Conservation (phyloP, 2,329 filamentous ascomycete genomes). For the Aspergillus tanneri region DNA sequence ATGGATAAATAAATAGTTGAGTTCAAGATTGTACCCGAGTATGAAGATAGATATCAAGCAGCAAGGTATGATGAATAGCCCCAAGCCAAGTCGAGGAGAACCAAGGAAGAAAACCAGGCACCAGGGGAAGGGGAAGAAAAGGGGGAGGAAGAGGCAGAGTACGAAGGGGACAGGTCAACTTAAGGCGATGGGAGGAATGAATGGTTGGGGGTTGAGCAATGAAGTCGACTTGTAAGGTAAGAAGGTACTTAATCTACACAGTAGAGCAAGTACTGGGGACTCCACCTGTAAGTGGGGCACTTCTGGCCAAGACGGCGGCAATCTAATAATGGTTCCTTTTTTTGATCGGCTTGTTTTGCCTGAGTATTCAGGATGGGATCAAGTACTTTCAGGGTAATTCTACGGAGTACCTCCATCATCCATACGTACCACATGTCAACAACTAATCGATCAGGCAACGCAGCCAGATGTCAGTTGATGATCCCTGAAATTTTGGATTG, state of each 20-base stretch:
- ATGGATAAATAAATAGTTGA: too few species aligned
- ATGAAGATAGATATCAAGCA: not conserved
- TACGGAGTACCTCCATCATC: too few species aligned
- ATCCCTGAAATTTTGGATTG: conserved; percentile 11
- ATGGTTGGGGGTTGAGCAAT: not conserved
- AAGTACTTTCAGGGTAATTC: too few species aligned
- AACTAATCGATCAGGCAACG: conserved; percentile 17
- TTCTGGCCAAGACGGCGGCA: conserved; percentile 6
- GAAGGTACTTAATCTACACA: not conserved
- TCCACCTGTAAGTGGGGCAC: not conserved
- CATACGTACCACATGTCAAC: too few species aligned
- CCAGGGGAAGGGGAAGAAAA: conserved; percentile 9
- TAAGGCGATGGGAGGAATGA: not conserved
- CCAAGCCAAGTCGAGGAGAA: not conserved
- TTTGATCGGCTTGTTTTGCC: not conserved
- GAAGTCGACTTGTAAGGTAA: not conserved
- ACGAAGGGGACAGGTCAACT: not conserved
- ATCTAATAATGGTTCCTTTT: conserved; percentile 4
- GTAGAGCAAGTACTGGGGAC: not conserved
- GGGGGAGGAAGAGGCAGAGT: not conserved
- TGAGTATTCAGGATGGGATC: too few species aligned
- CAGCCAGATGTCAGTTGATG: conserved; percentile 12
- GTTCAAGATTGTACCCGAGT: too few species aligned
- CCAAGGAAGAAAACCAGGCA: not conserved
- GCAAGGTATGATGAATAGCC: too few species aligned